A percentile compares a stretch with the other conserved stretches of the same genome.
Conservation (phyloP, 495 filamentous ascomycete genomes). For the Coniosporium apollinis region DNA sequence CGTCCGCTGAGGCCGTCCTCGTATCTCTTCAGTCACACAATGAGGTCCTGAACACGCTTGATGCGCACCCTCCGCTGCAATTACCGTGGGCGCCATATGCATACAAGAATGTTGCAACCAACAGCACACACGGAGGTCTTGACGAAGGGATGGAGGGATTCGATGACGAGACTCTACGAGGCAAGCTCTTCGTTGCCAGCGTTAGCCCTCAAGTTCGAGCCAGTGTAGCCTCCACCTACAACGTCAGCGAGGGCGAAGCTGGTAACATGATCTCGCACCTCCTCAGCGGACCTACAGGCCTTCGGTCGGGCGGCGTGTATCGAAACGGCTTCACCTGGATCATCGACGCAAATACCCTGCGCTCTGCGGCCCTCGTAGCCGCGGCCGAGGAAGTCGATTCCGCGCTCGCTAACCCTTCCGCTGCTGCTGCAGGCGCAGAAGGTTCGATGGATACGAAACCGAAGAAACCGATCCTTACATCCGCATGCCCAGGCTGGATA, state of each 20-base stretch:
- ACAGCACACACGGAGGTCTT: slow-evolving; percentile 12
- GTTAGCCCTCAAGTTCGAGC: slow-evolving; percentile 82
- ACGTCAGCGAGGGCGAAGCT: slow-evolving; percentile 53
- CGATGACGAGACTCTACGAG: slow-evolving; percentile 3
- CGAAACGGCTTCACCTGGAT: slow-evolving; percentile 72
- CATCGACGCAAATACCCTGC: slow-evolving; percentile 66
- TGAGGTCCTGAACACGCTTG: slow-evolving; percentile 72
- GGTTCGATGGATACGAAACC: slow-evolving; percentile 22
- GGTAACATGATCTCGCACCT: slow-evolving; percentile 71
- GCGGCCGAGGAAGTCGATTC: slow-evolving; percentile 55
- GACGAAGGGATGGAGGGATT: slow-evolving; percentile 5
- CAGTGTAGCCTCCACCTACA: slow-evolving; percentile 66
- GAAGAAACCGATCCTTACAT: slow-evolving; percentile 65
- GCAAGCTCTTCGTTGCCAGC: slow-evolving; percentile 71
- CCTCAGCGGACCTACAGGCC: slow-evolving; percentile 49
- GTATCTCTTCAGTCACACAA: slow-evolving; percentile 82
- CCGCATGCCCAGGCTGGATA: slow-evolving; percentile 92
- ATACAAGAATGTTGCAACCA: slow-evolving; percentile 6
- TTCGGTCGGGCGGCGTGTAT: slow-evolving; percentile 49
- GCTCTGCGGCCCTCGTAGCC: slow-evolving; percentile 59
- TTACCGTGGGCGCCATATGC: too few species aligned
- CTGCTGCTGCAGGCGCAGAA: slow-evolving; percentile 12
- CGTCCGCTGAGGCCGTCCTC: slow-evolving; percentile 87
- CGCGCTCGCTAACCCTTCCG: slow-evolving; percentile 8
- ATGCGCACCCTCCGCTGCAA: slow-evolving; percentile 27